Evolutionary conservation across 306 rosid genomes (phyloP), one percentile per base, ranked within the genome.

Genomic region (Quercus suber): DNA sequence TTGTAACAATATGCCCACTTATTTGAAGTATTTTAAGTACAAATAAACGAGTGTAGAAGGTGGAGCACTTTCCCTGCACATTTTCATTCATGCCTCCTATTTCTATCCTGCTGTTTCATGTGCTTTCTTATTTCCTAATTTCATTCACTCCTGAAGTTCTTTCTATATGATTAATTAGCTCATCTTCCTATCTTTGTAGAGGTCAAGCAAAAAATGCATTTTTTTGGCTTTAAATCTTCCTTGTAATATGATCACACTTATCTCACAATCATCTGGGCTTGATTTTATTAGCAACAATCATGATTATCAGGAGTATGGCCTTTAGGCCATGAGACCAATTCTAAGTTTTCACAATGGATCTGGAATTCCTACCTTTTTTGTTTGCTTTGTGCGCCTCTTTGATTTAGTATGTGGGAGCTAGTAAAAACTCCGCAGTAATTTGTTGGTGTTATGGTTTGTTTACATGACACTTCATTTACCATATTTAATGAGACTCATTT

Each of bases 171-270:
- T 63, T 67, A 67, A 4, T 19, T 67, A 67, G 17, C 17, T 67
- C 3, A 5, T n/a, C 25, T 33, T 9, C 51, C 52, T 33, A 9
- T 67, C 72, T 67, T 10, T n/a, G 51, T n/a, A 1, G 51, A 35
- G 17, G n/a, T 35, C 23, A 33, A 67, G 72, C 27, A 67, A 67
- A 18, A 14, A 63, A 27, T 27, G 9, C 19, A 10, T 49, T 52
- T 15, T 23, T 72, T 72, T 15, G 25, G 23, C 19, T 27, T 65
- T 27, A 49, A 49, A 73, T 72, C 57, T 73, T 61, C 15, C 57
- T 80, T 76, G 53, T 49, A 25, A 68, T 75, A 73, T 63, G 79
- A 52, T 79, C 74, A 69, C 21, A 35, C 78, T 74, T 63, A 30
- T 80, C 21, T 30, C 18, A 57, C 52, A 53, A 64, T 69, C 60